Conservation (phyloP, 2,329 filamentous ascomycete genomes). For the Claviceps spartinae region DNA sequence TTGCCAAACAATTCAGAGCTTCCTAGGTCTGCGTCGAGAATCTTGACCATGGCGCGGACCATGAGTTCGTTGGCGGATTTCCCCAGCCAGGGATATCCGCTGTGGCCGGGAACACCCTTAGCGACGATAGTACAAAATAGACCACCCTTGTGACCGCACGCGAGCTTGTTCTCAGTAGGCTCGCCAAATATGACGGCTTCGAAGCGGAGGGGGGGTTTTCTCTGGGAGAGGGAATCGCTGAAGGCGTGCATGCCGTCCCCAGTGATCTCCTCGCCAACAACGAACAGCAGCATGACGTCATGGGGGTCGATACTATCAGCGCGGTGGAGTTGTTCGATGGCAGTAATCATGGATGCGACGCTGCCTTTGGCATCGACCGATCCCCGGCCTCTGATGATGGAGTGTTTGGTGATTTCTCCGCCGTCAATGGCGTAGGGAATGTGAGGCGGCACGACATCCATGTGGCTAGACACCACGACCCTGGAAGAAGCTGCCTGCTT, state of each 20-base stretch:
- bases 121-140: conserved; percentile 54
- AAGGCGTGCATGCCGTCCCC: conserved; percentile 68
- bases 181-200: conserved; percentile 81
- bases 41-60: conserved; percentile 52
- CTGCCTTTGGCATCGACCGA: conserved; percentile 58
- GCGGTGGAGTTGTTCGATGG: conserved; percentile 42
- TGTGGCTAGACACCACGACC: conserved; percentile 64
- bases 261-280: conserved; percentile 69
- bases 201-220: conserved; percentile 25
- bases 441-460: conserved; percentile 64
- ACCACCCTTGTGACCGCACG: conserved; percentile 83
- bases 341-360: conserved; percentile 61
- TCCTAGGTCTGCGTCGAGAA: conserved; percentile 60
- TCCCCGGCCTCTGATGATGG: conserved; percentile 56
- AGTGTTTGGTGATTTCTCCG: conserved; percentile 27
- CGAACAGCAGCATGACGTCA: conserved; percentile 48
- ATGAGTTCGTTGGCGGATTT: conserved; percentile 74
- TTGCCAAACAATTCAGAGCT: conserved; percentile 67
- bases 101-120: conserved; percentile 67
- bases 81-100: conserved; percentile 83
- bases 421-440: conserved; percentile 52
- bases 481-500: conserved; percentile 34
- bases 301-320: conserved; percentile 25
- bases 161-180: conserved; percentile 78
- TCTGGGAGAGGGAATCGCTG: conserved; percentile 21